Evolutionary conservation across 805 yeast species (phyloP), one percentile per base, ranked within the genome.

Genomic region (Lipomyces spencermartinsiae): DNA sequence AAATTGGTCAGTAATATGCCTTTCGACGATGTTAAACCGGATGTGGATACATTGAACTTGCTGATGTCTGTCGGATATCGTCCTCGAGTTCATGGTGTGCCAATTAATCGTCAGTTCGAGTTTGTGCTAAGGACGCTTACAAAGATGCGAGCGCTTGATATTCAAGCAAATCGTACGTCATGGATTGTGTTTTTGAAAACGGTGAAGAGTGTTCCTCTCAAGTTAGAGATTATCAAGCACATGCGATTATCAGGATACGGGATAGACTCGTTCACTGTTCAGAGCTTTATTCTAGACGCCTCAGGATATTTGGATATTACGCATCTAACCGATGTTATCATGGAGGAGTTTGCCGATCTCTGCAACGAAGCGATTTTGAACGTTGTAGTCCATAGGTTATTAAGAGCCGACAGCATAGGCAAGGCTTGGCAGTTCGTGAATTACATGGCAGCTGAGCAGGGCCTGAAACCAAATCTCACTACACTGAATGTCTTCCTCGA

Each of bases 401-500:
- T 51, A 12, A n/a, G 56, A 8, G 59, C 37, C 4, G 49, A n/a
- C 22, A 12, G 53, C 1, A 22, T 66, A 6, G 51, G 22, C 10
- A 33, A 25, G 49, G 70, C 71, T 8, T 68, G 66, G 66, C 31
- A 31, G 8, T 66, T 68, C 37, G 25, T 63, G 58, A 51, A 58
- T 29, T 19, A 9, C 22, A 56, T 65, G 63, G 43, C 56, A 9
- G 35, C 14, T 16, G 6, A 10, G 14, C 33, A 5, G 1, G 49
- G 58, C 7, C 22, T 66, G 2, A 22, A 54, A 12, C 66, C 67
- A 8, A 56, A 63, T 16, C 34, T 54, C 14, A 43, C 49, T 10
- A 65, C 69, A 5, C 59, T 68, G 31, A 68, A 68, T 56, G 54
- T 51, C 7, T 62, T 68, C 10, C 58, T 68, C 25, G 31, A 54